These are phyloP conservation scores for Apiospora pterosperma DNA, from an alignment of 2,329 filamentous ascomycete genomes.

Conservation along the genomic window DNA sequence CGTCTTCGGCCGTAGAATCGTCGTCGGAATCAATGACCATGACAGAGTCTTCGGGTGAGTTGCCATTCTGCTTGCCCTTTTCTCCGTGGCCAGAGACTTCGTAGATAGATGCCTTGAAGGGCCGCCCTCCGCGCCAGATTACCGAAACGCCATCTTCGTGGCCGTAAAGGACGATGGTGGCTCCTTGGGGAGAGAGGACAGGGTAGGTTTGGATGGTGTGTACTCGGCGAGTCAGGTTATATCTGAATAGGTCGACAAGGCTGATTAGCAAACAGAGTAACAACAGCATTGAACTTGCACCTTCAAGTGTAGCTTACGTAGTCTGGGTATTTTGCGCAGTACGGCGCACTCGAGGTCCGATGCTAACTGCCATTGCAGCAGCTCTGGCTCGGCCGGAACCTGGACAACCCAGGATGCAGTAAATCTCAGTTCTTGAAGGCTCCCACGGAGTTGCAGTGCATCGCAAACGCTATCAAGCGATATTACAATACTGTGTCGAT, in stretches of 20 bases:
- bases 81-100: slow-evolving; percentile 26
- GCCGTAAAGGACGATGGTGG: slow-evolving; percentile 59
- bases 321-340: slow-evolving; percentile 34
- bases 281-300: background rate
- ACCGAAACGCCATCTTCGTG: slow-evolving; percentile 61
- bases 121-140: slow-evolving; percentile 59
- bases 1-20: slow-evolving; percentile 27
- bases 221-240: slow-evolving; percentile 55
- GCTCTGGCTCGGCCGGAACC: background rate
- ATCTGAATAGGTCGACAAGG: slow-evolving; percentile 38
- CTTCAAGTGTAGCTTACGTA: slow-evolving; percentile 23
- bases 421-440: background rate
- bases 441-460: too few species aligned
- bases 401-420: background rate
- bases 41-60: slow-evolving; percentile 43
- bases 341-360: slow-evolving; percentile 29
- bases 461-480: background rate
- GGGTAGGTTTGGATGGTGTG: slow-evolving; percentile 61
- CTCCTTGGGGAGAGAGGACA: slow-evolving; percentile 59
- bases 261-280: background rate
- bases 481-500: background rate
- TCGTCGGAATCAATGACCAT: slow-evolving; percentile 65
- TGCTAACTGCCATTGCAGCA: slow-evolving; percentile 21
- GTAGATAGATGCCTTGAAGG: slow-evolving; percentile 46
- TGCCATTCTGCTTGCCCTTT: slow-evolving; percentile 50